These are phyloP conservation scores for Thalassiosira mediterranea DNA, from an alignment of 352 stramenopile genomes.

Conservation along the genomic window DNA sequence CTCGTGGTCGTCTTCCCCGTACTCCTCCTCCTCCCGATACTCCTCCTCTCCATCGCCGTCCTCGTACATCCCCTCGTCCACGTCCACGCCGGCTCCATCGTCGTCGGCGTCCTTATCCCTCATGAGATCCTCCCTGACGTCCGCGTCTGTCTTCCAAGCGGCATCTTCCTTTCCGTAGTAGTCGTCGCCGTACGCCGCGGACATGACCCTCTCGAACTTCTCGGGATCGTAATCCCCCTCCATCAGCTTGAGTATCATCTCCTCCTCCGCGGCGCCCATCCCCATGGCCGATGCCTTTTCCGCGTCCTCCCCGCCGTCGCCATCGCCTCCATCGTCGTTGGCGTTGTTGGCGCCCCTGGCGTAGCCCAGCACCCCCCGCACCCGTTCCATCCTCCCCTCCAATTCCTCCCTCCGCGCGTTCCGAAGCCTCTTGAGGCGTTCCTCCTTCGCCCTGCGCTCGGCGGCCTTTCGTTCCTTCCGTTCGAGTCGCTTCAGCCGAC, in stretches of 20 bases:
- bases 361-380: slow-evolving; percentile 82
- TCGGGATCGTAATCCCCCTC: slow-evolving; percentile 96
- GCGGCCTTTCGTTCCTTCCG: slow-evolving; percentile 92
- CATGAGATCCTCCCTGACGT: slow-evolving; percentile 74
- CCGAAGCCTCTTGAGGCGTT: slow-evolving; percentile 95
- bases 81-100: slow-evolving; percentile 55
- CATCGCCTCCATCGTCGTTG: slow-evolving; percentile 2
- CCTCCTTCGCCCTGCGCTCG: slow-evolving; percentile 96
- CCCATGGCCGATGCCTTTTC: neutral
- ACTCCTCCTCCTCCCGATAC: slow-evolving; percentile 46
- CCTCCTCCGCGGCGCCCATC: slow-evolving; percentile 66
- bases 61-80: slow-evolving; percentile 62
- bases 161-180: slow-evolving; percentile 93
- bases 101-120: slow-evolving; percentile 41
- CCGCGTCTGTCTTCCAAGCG: slow-evolving; percentile 78
- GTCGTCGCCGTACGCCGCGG: slow-evolving; percentile 95
- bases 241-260: slow-evolving; percentile 85
- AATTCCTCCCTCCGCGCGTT: slow-evolving; percentile 98
- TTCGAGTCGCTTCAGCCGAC: slow-evolving; percentile 93
- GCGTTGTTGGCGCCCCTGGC: neutral
- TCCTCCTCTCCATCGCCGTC: slow-evolving; percentile 65
- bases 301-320: slow-evolving; percentile 40
- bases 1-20: slow-evolving; percentile 54
- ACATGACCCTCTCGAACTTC: slow-evolving; percentile 96
- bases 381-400: slow-evolving; percentile 91